These are phyloP conservation scores for Russula abietina DNA, from an alignment of 768 basidiomycete species.

Conservation along the genomic window DNA sequence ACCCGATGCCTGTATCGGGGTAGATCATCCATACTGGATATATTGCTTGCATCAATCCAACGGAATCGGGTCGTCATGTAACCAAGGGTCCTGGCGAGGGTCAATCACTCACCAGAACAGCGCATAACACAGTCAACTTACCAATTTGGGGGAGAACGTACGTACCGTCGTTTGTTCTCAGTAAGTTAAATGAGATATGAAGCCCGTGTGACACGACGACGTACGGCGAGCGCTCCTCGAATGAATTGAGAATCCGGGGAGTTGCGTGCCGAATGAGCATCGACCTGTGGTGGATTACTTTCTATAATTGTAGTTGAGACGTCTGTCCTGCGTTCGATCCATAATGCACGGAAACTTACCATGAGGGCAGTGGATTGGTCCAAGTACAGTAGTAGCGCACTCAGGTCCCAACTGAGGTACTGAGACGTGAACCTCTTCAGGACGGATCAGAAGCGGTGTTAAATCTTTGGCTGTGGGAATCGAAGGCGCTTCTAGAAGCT, in stretches of 20 bases:
- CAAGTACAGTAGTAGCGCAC: no score
- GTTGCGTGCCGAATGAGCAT: neutral
- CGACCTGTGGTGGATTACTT: neutral
- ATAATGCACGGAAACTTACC: neutral
- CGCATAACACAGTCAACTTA: neutral
- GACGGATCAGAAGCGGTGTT: slow-evolving; percentile 7
- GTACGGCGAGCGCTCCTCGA: neutral
- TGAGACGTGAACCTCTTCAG: neutral
- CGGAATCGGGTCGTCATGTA: neutral
- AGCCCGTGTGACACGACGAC: neutral
- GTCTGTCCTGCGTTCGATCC: neutral
- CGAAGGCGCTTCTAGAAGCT: neutral
- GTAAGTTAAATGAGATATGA: neutral
- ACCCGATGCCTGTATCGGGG: no score
- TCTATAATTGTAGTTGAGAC: neutral
- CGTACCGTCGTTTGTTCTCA: neutral
- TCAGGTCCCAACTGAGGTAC: neutral
- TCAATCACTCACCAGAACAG: neutral
- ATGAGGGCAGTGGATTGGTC: no score
- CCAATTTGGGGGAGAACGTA: neutral
- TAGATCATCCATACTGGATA: no score
- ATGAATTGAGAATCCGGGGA: slow-evolving; percentile 1
- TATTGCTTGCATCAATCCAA: neutral
- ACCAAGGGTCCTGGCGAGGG: neutral
- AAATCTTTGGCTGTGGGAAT: slow-evolving; percentile 16